phyloP scores from a whole-genome alignment of 208 protist genomes.

The Leishmania braziliensis region DNA sequence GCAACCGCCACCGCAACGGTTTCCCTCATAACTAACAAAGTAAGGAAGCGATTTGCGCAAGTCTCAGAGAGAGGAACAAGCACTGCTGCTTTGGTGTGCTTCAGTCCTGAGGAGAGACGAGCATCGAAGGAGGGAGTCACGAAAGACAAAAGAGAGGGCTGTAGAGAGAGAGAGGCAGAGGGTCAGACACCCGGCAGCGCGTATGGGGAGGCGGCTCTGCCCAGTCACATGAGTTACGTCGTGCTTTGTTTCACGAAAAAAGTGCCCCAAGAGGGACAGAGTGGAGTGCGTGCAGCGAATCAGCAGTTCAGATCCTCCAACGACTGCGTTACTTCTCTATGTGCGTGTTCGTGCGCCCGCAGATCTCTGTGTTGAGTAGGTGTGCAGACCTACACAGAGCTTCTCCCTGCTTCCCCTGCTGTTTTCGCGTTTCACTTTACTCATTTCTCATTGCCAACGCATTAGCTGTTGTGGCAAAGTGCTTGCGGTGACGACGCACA shows the following conservation, averaged over 20 bases:
- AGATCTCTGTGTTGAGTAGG: not conserved
- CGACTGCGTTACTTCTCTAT: not conserved
- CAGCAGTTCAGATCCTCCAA: not conserved
- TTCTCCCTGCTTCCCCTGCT: not conserved
- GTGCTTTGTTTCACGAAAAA: not conserved
- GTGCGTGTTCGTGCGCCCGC: not conserved
- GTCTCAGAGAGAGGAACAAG: not conserved
- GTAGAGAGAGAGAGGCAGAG: not conserved
- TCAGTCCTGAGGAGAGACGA: not conserved
- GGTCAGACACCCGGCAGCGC: not conserved
- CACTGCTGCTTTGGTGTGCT: not conserved
- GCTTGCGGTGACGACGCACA: not conserved
- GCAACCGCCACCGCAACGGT: not conserved
- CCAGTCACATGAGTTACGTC: not conserved
- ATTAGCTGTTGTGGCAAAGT: not conserved
- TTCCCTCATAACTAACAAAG: not conserved
- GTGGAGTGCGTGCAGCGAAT: not conserved
- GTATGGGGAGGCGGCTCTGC: not conserved
- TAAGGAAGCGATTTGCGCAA: not conserved
- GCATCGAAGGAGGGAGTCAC: not conserved
- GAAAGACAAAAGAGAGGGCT: not conserved
- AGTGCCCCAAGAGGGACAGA: not conserved
- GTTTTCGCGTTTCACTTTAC: not conserved
- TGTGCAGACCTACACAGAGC: not conserved
- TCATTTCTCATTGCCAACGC: not conserved